These are phyloP conservation scores for Knoxia roxburghii DNA, from an alignment of 257 asterid genomes.

Conservation along the genomic window DNA sequence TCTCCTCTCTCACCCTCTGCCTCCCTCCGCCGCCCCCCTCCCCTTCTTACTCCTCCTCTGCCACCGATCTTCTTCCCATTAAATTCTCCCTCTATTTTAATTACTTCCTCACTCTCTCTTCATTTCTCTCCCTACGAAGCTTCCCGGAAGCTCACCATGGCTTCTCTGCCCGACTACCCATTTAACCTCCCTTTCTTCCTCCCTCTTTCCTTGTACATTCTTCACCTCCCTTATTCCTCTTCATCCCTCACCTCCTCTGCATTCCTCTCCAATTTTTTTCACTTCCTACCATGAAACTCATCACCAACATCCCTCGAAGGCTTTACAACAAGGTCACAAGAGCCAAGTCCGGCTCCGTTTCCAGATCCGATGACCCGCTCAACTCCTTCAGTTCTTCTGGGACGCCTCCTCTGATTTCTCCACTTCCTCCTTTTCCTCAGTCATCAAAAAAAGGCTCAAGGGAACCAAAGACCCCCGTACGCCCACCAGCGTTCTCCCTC, in stretches of 20 bases:
- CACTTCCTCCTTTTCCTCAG: constrained; percentile 20
- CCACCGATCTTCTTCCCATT: no score
- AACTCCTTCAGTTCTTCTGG: constrained; percentile 27
- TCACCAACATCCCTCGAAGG: constrained; percentile 43
- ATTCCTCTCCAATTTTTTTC: background rate
- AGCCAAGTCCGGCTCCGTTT: constrained; percentile 11
- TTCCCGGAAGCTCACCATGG: no score
- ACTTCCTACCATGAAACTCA: constrained; percentile 40
- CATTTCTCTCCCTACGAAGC: constrained; percentile 29
- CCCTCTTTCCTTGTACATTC: constrained; percentile 7
- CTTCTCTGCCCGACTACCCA: no score
- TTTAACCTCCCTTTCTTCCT: no score
- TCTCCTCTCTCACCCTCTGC: no score
- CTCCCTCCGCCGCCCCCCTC: no score
- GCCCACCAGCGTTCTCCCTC: no score
- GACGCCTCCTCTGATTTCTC: constrained; percentile 12
- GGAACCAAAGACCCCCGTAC: no score
- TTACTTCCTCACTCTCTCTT: background rate
- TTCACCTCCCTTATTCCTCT: background rate
- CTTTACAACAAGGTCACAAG: constrained; percentile 28
- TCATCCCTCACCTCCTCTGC: background rate
- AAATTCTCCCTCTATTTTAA: background rate
- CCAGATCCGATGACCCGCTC: constrained; percentile 24
- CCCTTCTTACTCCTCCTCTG: no score
- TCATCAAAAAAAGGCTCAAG: constrained; percentile 6